A percentile compares a stretch with the other conserved stretches of the same genome.
phyloP scores from a whole-genome alignment of 2,329 filamentous ascomycete genomes.

The Dactylellina leptospora region DNA sequence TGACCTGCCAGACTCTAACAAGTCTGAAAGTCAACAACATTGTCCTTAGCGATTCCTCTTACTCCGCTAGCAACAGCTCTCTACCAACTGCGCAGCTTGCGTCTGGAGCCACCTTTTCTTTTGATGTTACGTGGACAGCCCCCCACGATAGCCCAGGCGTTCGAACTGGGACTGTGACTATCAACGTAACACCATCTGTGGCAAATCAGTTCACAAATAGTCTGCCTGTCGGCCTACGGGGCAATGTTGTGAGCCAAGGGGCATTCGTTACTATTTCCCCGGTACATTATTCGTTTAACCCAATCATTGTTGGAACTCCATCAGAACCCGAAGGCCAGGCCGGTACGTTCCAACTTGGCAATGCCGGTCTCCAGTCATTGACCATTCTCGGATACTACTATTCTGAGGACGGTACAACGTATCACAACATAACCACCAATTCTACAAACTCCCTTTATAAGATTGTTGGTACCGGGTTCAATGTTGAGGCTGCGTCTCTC shows the following conservation, averaged over 20 bases:
- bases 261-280: constrained; percentile 61
- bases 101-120: constrained; percentile 60
- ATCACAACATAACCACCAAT: constrained; percentile 58
- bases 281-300: constrained; percentile 61
- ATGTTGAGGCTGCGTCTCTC: constrained; percentile 57
- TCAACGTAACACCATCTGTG: constrained; percentile 59
- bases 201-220: constrained; percentile 60
- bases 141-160: constrained; percentile 24
- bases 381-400: constrained; percentile 61
- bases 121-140: constrained; percentile 58
- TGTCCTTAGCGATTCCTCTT: constrained; percentile 60
- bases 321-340: constrained; percentile 58
- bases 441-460: constrained; percentile 55
- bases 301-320: constrained; percentile 60
- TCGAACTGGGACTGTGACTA: constrained; percentile 59
- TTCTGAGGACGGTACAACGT: constrained; percentile 58
- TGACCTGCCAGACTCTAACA: constrained; percentile 61
- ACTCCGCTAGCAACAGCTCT: constrained; percentile 60
- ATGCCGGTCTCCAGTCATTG: constrained; percentile 60
- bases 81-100: constrained; percentile 60
- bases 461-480: constrained; percentile 59
- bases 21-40: constrained; percentile 60
- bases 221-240: constrained; percentile 60
- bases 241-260: constrained; percentile 60
- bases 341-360: constrained; percentile 60